phyloP scores from a whole-genome alignment of 108 stramenopile genomes.

The Aurantiochytrium sp. region DNA sequence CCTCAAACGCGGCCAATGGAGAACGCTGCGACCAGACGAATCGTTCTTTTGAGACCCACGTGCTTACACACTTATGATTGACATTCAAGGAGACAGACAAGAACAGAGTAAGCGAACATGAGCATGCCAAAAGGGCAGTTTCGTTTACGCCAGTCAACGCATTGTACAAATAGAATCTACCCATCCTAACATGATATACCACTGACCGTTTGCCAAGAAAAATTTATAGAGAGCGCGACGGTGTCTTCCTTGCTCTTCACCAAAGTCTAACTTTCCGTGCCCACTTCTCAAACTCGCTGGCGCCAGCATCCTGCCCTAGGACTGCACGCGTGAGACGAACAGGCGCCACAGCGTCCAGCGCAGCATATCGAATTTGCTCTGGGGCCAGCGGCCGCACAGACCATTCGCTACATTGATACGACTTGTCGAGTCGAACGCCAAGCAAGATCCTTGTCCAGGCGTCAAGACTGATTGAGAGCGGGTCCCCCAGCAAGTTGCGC shows the following conservation, averaged over 20 bases:
- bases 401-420: slow-evolving; percentile 10
- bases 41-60: neutral
- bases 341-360: neutral
- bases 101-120: too few species aligned
- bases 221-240: too few species aligned
- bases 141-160: too few species aligned
- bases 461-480: neutral
- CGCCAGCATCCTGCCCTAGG: neutral
- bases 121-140: too few species aligned
- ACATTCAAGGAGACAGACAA: too few species aligned
- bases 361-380: neutral
- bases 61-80: too few species aligned
- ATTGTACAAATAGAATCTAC: too few species aligned
- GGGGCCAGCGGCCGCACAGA: neutral
- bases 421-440: neutral
- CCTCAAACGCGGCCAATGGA: neutral
- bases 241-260: too few species aligned
- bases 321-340: neutral
- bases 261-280: neutral
- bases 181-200: too few species aligned
- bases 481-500: neutral
- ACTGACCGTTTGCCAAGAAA: too few species aligned
- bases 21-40: neutral
- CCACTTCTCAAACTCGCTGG: neutral
- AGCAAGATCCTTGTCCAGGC: neutral